phyloP scores from a whole-genome alignment of 257 asterid species.

The Perilla frutescens region DNA sequence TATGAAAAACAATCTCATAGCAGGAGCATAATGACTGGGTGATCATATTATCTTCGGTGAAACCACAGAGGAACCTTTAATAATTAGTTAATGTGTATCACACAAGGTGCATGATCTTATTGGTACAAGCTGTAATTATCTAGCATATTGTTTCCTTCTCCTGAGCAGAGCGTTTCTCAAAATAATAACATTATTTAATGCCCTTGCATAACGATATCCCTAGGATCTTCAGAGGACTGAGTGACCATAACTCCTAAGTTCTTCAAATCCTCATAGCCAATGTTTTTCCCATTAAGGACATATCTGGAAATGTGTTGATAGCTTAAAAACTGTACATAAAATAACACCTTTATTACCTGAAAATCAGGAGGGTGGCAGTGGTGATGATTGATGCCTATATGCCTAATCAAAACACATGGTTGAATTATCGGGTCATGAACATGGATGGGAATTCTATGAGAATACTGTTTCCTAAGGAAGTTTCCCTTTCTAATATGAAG shows the following conservation, averaged over 20 bases:
- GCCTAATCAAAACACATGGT: background rate
- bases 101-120: constrained; percentile 23
- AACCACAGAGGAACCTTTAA: background rate
- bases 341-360: constrained; percentile 14
- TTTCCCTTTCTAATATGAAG: background rate
- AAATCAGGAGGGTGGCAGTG: background rate
- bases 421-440: background rate
- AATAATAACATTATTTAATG: background rate
- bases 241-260: background rate
- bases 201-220: background rate
- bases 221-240: constrained; percentile 17
- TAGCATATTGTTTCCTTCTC: constrained; percentile 10
- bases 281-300: background rate
- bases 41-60: constrained; percentile 10
- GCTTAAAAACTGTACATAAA: background rate
- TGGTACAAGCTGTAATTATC: constrained; percentile 15
- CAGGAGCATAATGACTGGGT: constrained; percentile 20
- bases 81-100: constrained; percentile 13
- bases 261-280: constrained; percentile 15
- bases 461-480: background rate
- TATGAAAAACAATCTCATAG: constrained; percentile 24
- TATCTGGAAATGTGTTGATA: background rate
- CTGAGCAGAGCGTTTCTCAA: constrained; percentile 1
- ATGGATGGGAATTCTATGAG: background rate
- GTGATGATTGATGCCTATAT: background rate